These are phyloP conservation scores for Pseudevernia furfuracea DNA, from an alignment of 495 filamentous ascomycete genomes.

Conservation along the genomic window DNA sequence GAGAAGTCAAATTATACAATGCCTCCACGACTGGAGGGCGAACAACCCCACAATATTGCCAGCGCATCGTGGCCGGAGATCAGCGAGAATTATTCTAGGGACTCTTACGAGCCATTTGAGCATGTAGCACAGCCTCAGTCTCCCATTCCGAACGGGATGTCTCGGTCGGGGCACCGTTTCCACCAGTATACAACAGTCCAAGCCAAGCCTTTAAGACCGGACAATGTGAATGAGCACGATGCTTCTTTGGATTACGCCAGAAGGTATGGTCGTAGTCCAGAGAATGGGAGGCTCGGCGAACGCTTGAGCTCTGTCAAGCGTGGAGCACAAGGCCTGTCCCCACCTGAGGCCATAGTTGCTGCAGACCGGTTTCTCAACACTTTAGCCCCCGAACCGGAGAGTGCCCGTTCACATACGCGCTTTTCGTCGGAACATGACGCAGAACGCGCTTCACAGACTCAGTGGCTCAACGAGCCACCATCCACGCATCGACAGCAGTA, in stretches of 20 bases:
- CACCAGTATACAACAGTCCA: not conserved
- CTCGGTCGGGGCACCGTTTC: slow-evolving; percentile 4
- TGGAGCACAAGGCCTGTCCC: slow-evolving; percentile 5
- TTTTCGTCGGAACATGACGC: slow-evolving; percentile 8
- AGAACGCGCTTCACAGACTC: slow-evolving; percentile 1
- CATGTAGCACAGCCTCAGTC: not conserved
- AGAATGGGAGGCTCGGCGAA: slow-evolving; percentile 29
- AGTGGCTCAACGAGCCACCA: slow-evolving; percentile 13
- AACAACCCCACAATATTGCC: not conserved
- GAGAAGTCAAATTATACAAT: not conserved
- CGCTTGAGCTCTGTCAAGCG: slow-evolving; percentile 17
- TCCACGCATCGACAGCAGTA: slow-evolving; percentile 4
- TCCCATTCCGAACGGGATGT: slow-evolving; percentile 1
- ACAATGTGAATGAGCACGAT: slow-evolving; percentile 10
- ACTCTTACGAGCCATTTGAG: slow-evolving; percentile 2
- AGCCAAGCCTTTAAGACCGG: slow-evolving; percentile 14
- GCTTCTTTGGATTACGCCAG: slow-evolving; percentile 4
- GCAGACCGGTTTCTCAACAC: slow-evolving; percentile 39
- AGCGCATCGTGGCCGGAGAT: not conserved
- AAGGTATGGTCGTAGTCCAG: slow-evolving; percentile 23
- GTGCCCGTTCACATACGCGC: not conserved
- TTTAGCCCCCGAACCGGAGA: slow-evolving; percentile 27
- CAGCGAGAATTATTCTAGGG: not conserved
- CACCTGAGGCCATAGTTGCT: slow-evolving; percentile 28
- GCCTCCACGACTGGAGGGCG: not conserved